Conservation (phyloP, 306 rosid genomes). For the Cucumis sativus region DNA sequence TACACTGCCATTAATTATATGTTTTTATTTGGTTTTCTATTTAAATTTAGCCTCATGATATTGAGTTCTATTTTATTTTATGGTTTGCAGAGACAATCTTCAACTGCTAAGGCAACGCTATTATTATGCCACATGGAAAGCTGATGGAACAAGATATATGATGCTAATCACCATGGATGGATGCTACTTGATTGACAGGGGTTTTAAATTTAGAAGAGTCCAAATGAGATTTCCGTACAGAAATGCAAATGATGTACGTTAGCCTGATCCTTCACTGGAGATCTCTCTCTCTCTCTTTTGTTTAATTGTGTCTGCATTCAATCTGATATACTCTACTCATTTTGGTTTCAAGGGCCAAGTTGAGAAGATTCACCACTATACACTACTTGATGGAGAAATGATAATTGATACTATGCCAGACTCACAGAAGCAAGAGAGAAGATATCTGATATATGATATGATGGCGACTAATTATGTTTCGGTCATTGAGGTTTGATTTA, state of each 20-base stretch:
- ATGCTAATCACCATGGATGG: constrained; percentile 88
- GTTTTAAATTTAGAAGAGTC: constrained; percentile 77
- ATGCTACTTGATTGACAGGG: constrained; percentile 83
- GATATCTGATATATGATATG: constrained; percentile 92
- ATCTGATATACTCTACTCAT: constrained; percentile 18
- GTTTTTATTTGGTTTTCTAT: neutral
- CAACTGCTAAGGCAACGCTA: constrained; percentile 85
- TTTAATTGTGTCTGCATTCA: constrained; percentile 12
- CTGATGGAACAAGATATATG: constrained; percentile 97
- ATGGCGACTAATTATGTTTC: constrained; percentile 58
- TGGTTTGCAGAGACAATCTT: constrained; percentile 63
- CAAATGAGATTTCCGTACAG: constrained; percentile 98
- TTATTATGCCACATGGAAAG: constrained; percentile 99
- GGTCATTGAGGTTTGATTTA: constrained; percentile 55
- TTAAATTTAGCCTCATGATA: neutral
- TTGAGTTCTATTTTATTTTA: constrained; percentile 9
- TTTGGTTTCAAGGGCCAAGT: constrained; percentile 39
- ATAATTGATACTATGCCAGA: constrained; percentile 80
- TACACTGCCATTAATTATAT: neutral
- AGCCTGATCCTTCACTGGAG: constrained; percentile 6
- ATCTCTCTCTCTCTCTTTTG: neutral
- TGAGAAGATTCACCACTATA: constrained; percentile 71
- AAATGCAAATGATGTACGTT: constrained; percentile 51
- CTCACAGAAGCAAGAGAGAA: constrained; percentile 76
- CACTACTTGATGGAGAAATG: constrained; percentile 97